Percentiles rank a stretch among this genome's conserved stretches.
Conservation (phyloP, 306 rosid species). For the Lathyrus oleraceus region DNA sequence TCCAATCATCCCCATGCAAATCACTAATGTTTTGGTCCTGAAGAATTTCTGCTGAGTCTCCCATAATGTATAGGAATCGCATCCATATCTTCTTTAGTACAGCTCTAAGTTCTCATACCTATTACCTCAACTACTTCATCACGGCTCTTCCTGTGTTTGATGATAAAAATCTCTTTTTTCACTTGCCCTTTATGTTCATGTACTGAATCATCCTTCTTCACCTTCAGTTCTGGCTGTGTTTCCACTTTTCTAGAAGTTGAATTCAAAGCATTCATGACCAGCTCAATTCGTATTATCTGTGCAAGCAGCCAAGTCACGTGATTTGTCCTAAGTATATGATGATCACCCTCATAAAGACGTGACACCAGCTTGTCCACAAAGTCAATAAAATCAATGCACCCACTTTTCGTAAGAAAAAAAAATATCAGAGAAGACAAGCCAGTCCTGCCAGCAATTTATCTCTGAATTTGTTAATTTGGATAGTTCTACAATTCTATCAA, state of each 20-base stretch:
- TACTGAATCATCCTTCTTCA: too few species aligned
- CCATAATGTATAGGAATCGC: too few species aligned
- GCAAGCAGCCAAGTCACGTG: constrained; percentile 97
- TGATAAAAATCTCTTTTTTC: too few species aligned
- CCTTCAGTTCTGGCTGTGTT: too few species aligned
- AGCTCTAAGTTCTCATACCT: too few species aligned
- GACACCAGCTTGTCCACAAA: constrained; percentile 92
- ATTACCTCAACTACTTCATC: too few species aligned
- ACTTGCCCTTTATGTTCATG: too few species aligned
- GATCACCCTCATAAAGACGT: constrained; percentile 84
- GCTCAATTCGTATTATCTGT: constrained; percentile 85
- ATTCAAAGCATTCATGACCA: constrained; percentile 91
- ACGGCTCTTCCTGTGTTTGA: too few species aligned
- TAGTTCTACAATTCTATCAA: constrained; percentile 89
- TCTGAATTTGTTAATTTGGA: constrained; percentile 91
- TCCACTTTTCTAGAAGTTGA: too few species aligned
- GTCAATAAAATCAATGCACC: constrained; percentile 92
- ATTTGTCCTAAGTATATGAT: constrained; percentile 77
- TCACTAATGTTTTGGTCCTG: constrained; percentile 19
- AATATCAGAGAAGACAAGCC: constrained; percentile 94
- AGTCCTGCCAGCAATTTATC: constrained; percentile 97
- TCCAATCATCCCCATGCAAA: constrained; percentile 18
- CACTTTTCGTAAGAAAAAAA: constrained; percentile 91
- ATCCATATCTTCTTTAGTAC: too few species aligned
- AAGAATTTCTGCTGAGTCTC: too few species aligned